A percentile compares a stretch with the other conserved stretches of the same genome.
Evolutionary conservation across 441 rosid genomes (phyloP).

Genomic region (Pelargonium myrrhifolium): DNA sequence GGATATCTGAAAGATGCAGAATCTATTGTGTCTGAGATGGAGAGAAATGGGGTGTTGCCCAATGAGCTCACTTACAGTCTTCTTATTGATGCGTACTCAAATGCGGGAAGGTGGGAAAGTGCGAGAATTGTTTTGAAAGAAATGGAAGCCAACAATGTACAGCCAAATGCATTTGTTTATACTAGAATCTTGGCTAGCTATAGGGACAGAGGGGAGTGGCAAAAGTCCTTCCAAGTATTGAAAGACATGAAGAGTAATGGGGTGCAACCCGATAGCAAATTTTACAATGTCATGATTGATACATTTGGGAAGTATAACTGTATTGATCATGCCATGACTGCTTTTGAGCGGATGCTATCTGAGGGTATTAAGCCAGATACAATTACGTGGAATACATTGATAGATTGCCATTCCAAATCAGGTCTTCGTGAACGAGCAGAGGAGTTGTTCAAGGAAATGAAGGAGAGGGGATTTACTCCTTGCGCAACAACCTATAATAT

Average conservation of each 20-base stretch:
- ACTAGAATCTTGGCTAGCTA: constrained; percentile 75
- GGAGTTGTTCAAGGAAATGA: constrained; percentile 79
- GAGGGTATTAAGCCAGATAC: constrained; percentile 79
- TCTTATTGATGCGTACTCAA: constrained; percentile 75
- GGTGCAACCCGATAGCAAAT: constrained; percentile 71
- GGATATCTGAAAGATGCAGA: constrained; percentile 75
- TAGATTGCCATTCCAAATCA: constrained; percentile 81
- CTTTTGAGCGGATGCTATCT: constrained; percentile 71
- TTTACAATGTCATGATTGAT: constrained; percentile 92
- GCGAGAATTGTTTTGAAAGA: constrained; percentile 85
- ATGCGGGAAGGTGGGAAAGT: constrained; percentile 96
- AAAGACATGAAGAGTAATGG: constrained; percentile 83
- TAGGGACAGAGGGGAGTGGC: constrained; percentile 93
- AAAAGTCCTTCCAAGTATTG: constrained; percentile 82
- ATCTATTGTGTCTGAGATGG: constrained; percentile 80
- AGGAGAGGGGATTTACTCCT: constrained; percentile 61
- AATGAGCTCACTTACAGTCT: constrained; percentile 84
- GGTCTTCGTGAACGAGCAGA: constrained; percentile 66
- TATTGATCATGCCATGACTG: constrained; percentile 80
- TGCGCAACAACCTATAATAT: constrained; percentile 79
- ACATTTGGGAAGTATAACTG: constrained; percentile 89
- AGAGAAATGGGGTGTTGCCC: constrained; percentile 67
- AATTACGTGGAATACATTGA: constrained; percentile 91
- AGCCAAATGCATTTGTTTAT: constrained; percentile 73
- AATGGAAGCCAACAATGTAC: constrained; percentile 73